Evolutionary conservation across 2,329 filamentous ascomycete genomes (phyloP).

Genomic region (Aspergillus novofumigatus): DNA sequence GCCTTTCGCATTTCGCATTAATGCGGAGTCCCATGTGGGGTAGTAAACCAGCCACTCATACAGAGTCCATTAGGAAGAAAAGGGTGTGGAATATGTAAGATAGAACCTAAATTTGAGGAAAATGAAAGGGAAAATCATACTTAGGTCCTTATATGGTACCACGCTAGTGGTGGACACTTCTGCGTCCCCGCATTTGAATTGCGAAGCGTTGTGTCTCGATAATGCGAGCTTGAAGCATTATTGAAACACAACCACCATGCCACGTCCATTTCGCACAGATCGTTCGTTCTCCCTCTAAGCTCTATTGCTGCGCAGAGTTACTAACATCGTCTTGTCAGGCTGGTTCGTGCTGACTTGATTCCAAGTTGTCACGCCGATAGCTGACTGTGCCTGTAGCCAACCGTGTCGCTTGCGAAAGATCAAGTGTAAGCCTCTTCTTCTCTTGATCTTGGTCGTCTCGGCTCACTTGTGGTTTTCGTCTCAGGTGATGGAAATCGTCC

Average conservation of each 20-base stretch:
- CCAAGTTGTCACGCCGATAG: background rate
- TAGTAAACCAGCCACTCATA: background rate
- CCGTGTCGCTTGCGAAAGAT: slow-evolving; percentile 5
- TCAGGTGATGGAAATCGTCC: slow-evolving; percentile 7
- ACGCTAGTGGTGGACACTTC: background rate
- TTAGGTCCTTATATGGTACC: too few relatives aligned
- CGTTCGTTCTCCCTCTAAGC: background rate
- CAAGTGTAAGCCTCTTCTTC: background rate
- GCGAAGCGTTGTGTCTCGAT: background rate
- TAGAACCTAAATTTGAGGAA: too few relatives aligned
- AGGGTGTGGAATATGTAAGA: too few relatives aligned
- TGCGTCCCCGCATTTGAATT: background rate
- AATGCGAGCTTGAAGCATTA: background rate
- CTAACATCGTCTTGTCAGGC: background rate
- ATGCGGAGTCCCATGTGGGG: background rate
- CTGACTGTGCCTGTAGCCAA: background rate
- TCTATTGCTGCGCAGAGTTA: background rate
- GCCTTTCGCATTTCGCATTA: background rate
- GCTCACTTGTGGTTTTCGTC: background rate
- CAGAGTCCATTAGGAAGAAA: too few relatives aligned
- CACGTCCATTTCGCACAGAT: background rate
- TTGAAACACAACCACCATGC: background rate
- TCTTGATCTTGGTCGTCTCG: background rate
- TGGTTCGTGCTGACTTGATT: background rate
- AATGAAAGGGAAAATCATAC: too few relatives aligned